A percentile compares a stretch with the other conserved stretches of the same genome.
Evolutionary conservation across 805 yeast species (phyloP).

Genomic region (Saccharomycopsis fodiens): DNA sequence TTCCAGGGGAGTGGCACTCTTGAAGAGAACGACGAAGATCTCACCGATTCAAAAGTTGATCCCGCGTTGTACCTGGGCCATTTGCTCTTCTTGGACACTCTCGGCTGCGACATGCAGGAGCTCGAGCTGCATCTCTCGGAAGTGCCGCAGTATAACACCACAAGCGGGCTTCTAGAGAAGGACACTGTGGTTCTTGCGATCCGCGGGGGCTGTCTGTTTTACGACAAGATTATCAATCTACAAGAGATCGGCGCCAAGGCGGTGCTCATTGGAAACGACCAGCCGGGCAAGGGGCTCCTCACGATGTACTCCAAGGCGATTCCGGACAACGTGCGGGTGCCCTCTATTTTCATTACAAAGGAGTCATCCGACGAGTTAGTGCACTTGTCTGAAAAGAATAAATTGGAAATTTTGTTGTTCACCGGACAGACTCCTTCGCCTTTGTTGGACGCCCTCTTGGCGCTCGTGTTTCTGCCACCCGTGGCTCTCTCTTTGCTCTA

Average conservation of each 20-base stretch:
- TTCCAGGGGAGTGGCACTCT: background rate
- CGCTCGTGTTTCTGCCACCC: slow-evolving; percentile 32
- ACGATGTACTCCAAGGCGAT: slow-evolving; percentile 47
- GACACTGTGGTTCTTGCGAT: slow-evolving; percentile 13
- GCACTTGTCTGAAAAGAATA: slow-evolving; percentile 15
- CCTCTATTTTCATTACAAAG: slow-evolving; percentile 44
- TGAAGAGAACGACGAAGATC: background rate
- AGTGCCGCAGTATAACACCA: background rate
- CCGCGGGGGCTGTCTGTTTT: slow-evolving; percentile 51
- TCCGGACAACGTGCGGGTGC: slow-evolving; percentile 36
- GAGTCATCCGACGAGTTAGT: slow-evolving; percentile 32
- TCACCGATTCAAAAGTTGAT: background rate
- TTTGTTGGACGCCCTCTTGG: slow-evolving; percentile 29
- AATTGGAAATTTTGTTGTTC: slow-evolving; percentile 20
- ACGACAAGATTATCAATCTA: slow-evolving; percentile 40
- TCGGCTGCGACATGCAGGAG: slow-evolving; percentile 9
- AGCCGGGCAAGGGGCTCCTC: slow-evolving; percentile 37
- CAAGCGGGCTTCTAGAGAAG: background rate
- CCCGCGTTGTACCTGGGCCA: slow-evolving; percentile 4
- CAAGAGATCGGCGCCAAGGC: slow-evolving; percentile 40
- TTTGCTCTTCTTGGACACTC: slow-evolving; percentile 4
- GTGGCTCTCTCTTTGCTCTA: slow-evolving; percentile 16
- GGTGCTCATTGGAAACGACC: slow-evolving; percentile 51
- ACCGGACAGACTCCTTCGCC: slow-evolving; percentile 26
- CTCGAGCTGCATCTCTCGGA: background rate